Percentiles rank a stretch among this genome's conserved stretches.
Evolutionary conservation across 768 basidiomycete genomes (phyloP).

Genomic region (Boletellus sp.): DNA sequence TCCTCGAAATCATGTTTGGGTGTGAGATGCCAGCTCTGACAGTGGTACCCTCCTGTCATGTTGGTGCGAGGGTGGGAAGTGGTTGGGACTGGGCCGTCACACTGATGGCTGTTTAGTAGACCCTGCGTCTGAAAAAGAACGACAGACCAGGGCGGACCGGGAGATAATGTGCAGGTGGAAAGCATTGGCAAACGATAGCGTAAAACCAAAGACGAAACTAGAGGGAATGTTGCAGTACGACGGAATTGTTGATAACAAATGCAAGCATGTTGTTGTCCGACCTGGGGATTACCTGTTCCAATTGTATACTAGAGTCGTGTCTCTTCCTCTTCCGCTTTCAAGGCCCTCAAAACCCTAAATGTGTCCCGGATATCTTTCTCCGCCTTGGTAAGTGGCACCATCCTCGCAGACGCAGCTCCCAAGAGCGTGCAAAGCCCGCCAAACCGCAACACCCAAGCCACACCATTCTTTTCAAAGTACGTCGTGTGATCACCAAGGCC

Average conservation of each 20-base stretch:
- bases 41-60: conserved; percentile 16
- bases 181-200: neutral
- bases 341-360: conserved; percentile 72
- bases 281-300: conserved; percentile 1
- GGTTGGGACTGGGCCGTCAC: conserved; percentile 30
- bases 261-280: conserved; percentile 14
- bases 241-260: conserved; percentile 5
- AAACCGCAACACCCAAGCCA: conserved; percentile 91
- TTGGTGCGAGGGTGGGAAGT: conserved; percentile 20
- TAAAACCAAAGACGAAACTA: neutral
- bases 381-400: conserved; percentile 84
- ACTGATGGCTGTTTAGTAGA: conserved; percentile 24
- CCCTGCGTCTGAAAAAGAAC: neutral
- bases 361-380: conserved; percentile 87
- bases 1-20: conserved; percentile 22
- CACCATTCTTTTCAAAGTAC: conserved; percentile 82
- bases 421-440: conserved; percentile 82
- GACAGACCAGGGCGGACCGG: no score
- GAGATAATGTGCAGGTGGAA: neutral
- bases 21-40: conserved; percentile 27
- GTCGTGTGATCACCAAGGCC: conserved; percentile 45
- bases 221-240: conserved; percentile 4
- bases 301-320: conserved; percentile 32
- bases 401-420: conserved; percentile 74
- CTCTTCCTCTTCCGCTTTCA: conserved; percentile 56